Conservation (phyloP, 495 filamentous ascomycete genomes). For the Cudoniella acicularis region DNA sequence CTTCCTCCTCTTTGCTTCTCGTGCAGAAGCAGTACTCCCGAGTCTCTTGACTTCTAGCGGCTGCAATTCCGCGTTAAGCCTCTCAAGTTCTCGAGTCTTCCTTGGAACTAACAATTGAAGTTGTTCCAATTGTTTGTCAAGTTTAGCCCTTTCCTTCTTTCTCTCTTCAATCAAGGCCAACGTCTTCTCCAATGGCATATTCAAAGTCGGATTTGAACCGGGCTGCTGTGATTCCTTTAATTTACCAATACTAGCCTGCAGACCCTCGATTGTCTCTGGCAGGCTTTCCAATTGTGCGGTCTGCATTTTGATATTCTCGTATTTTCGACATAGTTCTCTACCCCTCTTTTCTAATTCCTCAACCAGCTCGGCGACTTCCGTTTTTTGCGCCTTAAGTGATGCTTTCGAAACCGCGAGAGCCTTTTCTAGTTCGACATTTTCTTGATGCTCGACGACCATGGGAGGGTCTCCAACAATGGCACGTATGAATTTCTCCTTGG, state of each 20-base stretch:
- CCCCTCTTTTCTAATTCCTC: conserved; percentile 66
- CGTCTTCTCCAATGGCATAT: conserved; percentile 58
- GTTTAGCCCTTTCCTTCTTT: conserved; percentile 56
- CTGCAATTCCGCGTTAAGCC: conserved; percentile 65
- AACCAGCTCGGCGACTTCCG: conserved; percentile 71
- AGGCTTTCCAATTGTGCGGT: conserved; percentile 54
- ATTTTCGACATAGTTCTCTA: conserved; percentile 50
- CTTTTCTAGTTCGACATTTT: conserved; percentile 78
- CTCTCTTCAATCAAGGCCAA: conserved; percentile 51
- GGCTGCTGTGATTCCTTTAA: conserved; percentile 41
- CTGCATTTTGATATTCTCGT: conserved; percentile 63
- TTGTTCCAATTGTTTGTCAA: conserved; percentile 66
- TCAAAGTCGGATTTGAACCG: conserved; percentile 38
- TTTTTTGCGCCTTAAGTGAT: conserved; percentile 71
- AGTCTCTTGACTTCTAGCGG: conserved; percentile 68
- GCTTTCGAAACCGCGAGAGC: conserved; percentile 69
- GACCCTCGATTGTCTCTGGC: conserved; percentile 57
- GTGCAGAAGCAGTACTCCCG: conserved; percentile 63
- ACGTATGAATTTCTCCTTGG: conserved; percentile 76
- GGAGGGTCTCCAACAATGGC: conserved; percentile 83
- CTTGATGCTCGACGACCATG: conserved; percentile 71
- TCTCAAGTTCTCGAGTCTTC: conserved; percentile 68
- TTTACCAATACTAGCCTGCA: conserved; percentile 55
- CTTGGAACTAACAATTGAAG: conserved; percentile 63
- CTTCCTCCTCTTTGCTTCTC: conserved; percentile 75